Evolutionary conservation across 495 filamentous ascomycete genomes (phyloP).

Genomic region (Stereocaulon alpinum): DNA sequence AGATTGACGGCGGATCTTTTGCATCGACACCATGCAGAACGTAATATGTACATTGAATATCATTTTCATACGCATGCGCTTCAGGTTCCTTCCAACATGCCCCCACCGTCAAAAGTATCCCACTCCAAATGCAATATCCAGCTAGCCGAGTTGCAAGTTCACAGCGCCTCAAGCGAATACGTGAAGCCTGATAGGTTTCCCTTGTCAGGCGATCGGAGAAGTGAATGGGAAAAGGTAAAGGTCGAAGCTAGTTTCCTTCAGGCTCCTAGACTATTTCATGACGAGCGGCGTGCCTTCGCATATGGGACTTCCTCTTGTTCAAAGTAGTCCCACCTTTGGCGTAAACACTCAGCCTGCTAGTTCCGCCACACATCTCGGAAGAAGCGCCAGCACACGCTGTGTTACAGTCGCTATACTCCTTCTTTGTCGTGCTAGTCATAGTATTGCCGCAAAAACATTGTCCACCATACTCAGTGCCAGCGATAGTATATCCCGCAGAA

Average conservation of each 20-base stretch:
- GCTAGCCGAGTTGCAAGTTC: not conserved
- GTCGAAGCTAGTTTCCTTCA: not conserved
- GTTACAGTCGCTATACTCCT: constrained; percentile 13
- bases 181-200: not conserved
- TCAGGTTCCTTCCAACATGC: not conserved
- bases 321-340: constrained; percentile 5
- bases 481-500: constrained; percentile 14
- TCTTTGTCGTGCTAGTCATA: constrained; percentile 11
- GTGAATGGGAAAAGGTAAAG: not conserved
- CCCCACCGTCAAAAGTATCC: not conserved
- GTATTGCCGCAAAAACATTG: constrained; percentile 23
- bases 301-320: constrained; percentile 7
- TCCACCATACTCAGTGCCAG: constrained; percentile 21
- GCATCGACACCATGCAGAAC: not conserved
- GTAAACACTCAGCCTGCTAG: constrained; percentile 16
- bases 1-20: not conserved
- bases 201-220: not conserved
- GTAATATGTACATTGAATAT: constrained; percentile 1
- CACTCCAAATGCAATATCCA: not conserved
- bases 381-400: constrained; percentile 12
- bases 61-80: not conserved
- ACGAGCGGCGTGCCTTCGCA: constrained; percentile 1
- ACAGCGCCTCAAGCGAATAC: not conserved
- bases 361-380: constrained; percentile 17
- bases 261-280: not conserved